These are phyloP conservation scores for Triticum urartu DNA, from an alignment of 176 grass and related monocot species.

Conservation along the genomic window DNA sequence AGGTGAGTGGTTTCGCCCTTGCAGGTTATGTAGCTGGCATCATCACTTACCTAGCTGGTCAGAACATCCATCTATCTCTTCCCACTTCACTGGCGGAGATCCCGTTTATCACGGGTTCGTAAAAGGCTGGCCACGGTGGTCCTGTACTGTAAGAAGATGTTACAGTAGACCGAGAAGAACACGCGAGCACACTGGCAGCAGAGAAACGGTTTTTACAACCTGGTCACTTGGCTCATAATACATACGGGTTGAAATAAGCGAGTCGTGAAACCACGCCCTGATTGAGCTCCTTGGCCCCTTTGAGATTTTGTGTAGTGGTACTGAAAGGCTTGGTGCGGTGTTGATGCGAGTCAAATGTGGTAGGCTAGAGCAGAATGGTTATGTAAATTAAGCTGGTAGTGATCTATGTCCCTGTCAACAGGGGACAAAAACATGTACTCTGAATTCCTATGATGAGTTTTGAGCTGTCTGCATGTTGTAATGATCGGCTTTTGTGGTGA, in stretches of 20 bases:
- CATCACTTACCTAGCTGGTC: conserved; percentile 61
- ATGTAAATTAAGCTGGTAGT: not conserved
- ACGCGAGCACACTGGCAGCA: not conserved
- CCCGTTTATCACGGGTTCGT: conserved; percentile 71
- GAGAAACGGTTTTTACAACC: not conserved
- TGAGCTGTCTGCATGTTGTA: not conserved
- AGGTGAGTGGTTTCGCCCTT: conserved; percentile 95
- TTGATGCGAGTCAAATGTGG: not conserved
- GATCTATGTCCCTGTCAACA: not conserved
- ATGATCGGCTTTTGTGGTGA: not conserved
- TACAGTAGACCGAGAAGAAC: not conserved
- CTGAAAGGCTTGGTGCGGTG: not conserved
- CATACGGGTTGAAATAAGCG: not conserved
- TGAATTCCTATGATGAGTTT: not conserved
- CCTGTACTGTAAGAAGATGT: conserved; percentile 3
- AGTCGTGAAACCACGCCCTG: not conserved
- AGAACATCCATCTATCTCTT: conserved; percentile 58
- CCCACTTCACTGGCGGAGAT: conserved; percentile 68
- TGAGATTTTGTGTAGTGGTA: not conserved
- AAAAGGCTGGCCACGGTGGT: conserved; percentile 25
- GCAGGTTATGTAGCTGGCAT: conserved; percentile 92
- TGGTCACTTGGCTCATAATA: not conserved
- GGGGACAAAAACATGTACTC: not conserved
- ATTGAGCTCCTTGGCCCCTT: not conserved
- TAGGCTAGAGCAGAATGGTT: not conserved